These are phyloP conservation scores for Lycium barbarum DNA, from an alignment of 257 asterid genomes.

Conservation along the genomic window DNA sequence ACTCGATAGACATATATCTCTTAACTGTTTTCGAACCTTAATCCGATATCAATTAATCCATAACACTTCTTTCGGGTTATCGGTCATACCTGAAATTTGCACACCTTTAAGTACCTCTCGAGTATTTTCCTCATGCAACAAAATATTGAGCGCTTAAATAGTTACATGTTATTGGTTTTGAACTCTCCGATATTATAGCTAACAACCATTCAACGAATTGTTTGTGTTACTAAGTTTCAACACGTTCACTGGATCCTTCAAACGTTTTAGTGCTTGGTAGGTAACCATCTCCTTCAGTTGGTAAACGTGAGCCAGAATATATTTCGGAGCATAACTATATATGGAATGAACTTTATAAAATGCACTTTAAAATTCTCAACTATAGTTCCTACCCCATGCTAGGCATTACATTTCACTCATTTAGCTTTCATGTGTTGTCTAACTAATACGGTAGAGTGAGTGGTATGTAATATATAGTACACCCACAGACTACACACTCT, in stretches of 20 bases:
- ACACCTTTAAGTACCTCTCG: background rate
- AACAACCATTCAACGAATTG: background rate
- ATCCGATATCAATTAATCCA: background rate
- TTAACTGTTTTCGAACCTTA: too few relatives aligned
- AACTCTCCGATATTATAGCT: background rate
- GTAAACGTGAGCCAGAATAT: background rate
- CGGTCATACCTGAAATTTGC: too few relatives aligned
- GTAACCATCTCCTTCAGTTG: background rate
- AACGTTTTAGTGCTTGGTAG: background rate
- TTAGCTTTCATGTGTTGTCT: background rate
- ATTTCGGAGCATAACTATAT: too few relatives aligned
- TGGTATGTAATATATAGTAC: slow-evolving; percentile 3
- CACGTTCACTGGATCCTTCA: background rate
- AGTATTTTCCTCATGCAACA: background rate
- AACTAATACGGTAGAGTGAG: background rate
- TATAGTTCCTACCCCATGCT: background rate
- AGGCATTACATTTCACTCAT: background rate
- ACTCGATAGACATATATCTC: background rate
- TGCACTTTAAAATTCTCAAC: background rate
- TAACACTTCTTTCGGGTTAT: background rate
- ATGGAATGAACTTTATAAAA: background rate
- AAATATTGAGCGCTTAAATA: background rate
- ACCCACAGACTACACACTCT: background rate
- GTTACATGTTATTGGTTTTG: background rate
- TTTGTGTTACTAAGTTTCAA: background rate